Percentiles rank a stretch among this genome's conserved stretches.
These are phyloP conservation scores for Xylariales sp. DNA, from an alignment of 2,329 filamentous ascomycete genomes.

Conservation along the genomic window DNA sequence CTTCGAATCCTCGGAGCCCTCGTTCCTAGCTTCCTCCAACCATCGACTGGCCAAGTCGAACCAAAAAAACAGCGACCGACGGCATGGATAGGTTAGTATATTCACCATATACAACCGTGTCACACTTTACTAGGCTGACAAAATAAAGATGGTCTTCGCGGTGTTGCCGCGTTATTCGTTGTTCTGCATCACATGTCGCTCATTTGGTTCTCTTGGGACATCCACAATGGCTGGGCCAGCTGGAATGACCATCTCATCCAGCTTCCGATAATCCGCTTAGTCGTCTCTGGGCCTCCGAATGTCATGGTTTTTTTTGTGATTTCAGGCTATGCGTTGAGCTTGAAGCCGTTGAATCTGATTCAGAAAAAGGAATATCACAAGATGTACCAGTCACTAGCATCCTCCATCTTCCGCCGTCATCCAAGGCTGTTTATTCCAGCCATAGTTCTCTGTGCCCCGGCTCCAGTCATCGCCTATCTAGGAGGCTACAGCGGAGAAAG, in stretches of 20 bases:
- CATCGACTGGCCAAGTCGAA: background rate
- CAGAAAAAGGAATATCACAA: slow-evolving; percentile 40
- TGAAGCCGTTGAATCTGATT: slow-evolving; percentile 50
- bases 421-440: slow-evolving; percentile 47
- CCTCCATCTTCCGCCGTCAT: slow-evolving; percentile 47
- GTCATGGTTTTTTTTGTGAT: slow-evolving; percentile 58
- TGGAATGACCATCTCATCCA: slow-evolving; percentile 46
- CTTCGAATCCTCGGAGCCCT: slow-evolving; percentile 33
- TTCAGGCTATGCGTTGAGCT: slow-evolving; percentile 55
- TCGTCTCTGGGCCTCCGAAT: slow-evolving; percentile 52
- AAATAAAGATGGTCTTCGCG: slow-evolving; percentile 61
- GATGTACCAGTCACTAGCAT: slow-evolving; percentile 43
- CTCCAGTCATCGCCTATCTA: slow-evolving; percentile 37
- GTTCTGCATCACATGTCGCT: slow-evolving; percentile 60
- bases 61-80: slow-evolving; percentile 40
- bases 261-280: slow-evolving; percentile 53
- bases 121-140: slow-evolving; percentile 7
- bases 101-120: background rate
- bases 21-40: slow-evolving; percentile 41
- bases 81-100: slow-evolving; percentile 46
- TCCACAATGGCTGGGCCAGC: slow-evolving; percentile 46
- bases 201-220: slow-evolving; percentile 47
- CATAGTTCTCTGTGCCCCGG: slow-evolving; percentile 37
- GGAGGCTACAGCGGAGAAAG: slow-evolving; percentile 36
- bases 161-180: slow-evolving; percentile 66